A percentile compares a stretch with the other conserved stretches of the same genome.
Evolutionary conservation across 345 rosid genomes (phyloP).

Genomic region (rapeseed (Brassica napus)): Da-Ae NC_063436.1:314501-315000

Average conservation of each 20-base stretch:
- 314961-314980: too few species aligned
- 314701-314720: slow-evolving; percentile 41
- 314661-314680: slow-evolving; percentile 55
- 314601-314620: slow-evolving; percentile 43
- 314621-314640: slow-evolving; percentile 58
- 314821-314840: neutral
- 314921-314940: neutral
- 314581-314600: too few species aligned
- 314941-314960: neutral
- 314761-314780: slow-evolving; percentile 43
- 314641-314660: slow-evolving; percentile 64
- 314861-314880: neutral
- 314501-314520: slow-evolving; percentile 26
- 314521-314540: slow-evolving; percentile 32
- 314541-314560: slow-evolving; percentile 29
- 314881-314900: neutral
- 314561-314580: slow-evolving; percentile 16
- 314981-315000: neutral
- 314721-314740: slow-evolving; percentile 44
- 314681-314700: slow-evolving; percentile 45
- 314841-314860: neutral
- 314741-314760: slow-evolving; percentile 42
- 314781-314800: slow-evolving; percentile 45
- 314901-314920: neutral
- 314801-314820: slow-evolving; percentile 46